phyloP scores from a whole-genome alignment of 2,329 filamentous ascomycete species.

The Cladosporium cucumerinum region DNA sequence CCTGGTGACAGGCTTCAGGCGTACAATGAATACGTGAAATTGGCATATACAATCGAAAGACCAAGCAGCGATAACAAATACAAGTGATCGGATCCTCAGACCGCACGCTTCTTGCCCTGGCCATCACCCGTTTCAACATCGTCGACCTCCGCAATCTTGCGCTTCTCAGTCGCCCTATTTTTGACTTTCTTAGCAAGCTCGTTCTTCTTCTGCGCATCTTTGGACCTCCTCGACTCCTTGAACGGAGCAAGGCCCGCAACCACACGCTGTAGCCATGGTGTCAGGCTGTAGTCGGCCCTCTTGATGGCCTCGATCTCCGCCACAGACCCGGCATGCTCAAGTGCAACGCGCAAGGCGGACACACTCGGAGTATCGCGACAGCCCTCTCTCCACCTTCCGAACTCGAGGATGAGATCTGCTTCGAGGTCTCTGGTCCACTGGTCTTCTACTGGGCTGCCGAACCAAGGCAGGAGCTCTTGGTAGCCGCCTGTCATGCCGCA shows the following conservation, averaged over 20 bases:
- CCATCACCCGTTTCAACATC: neutral
- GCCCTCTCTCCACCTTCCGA: slow-evolving; percentile 1
- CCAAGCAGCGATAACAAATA: no score
- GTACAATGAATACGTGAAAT: neutral
- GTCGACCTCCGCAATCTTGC: neutral
- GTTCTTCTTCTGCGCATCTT: neutral
- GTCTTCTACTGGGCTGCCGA: neutral
- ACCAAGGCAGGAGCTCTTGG: neutral
- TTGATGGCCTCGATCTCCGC: slow-evolving; percentile 4
- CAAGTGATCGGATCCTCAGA: neutral
- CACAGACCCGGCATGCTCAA: neutral
- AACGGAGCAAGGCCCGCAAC: neutral
- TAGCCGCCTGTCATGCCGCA: neutral
- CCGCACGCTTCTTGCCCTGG: neutral
- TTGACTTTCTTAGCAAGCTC: neutral
- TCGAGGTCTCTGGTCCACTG: neutral
- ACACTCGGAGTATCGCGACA: slow-evolving; percentile 1
- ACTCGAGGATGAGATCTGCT: slow-evolving; percentile 1
- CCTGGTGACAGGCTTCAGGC: neutral
- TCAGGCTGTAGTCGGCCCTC: slow-evolving; percentile 1
- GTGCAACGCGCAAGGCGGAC: neutral
- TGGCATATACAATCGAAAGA: neutral
- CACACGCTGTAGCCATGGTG: neutral
- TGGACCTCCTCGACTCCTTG: neutral
- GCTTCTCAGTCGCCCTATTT: neutral